Conservation (phyloP, 2,329 filamentous ascomycete species). For the Cadophora sp. region DNA sequence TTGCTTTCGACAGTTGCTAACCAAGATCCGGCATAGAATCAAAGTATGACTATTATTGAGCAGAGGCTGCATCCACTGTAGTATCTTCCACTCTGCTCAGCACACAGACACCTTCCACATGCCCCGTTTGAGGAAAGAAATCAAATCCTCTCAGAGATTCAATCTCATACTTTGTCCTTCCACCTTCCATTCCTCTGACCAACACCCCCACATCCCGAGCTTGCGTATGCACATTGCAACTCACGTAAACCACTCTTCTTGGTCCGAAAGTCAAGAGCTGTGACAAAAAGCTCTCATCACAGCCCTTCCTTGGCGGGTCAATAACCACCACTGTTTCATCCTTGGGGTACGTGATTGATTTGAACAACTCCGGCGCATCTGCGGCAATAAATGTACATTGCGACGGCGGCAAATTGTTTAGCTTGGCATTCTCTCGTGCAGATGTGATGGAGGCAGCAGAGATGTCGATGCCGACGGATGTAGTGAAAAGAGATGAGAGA, state of each 20-base stretch:
- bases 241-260: constrained; percentile 86
- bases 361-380: constrained; percentile 85
- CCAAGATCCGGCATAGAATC: too few species aligned
- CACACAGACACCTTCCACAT: constrained; percentile 73
- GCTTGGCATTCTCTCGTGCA: constrained; percentile 77
- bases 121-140: constrained; percentile 89
- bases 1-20: too few species aligned
- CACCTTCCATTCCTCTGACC: constrained; percentile 68
- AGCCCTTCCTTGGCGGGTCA: constrained; percentile 96
- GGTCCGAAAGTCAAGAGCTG: constrained; percentile 84
- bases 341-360: constrained; percentile 73
- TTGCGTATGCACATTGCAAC: constrained; percentile 98
- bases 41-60: too few species aligned
- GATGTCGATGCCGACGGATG: constrained; percentile 90
- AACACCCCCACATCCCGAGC: constrained; percentile 90
- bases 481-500: constrained; percentile 82
- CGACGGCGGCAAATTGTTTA: constrained; percentile 72
- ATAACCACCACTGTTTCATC: constrained; percentile 92
- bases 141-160: constrained; percentile 94
- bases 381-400: constrained; percentile 88
- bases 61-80: not conserved
- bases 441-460: constrained; percentile 77
- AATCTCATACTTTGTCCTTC: constrained; percentile 72
- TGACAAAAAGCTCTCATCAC: constrained; percentile 80
- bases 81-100: constrained; percentile 61